Evolutionary conservation across 768 basidiomycete genomes (phyloP), one percentile per base, ranked within the genome.

Genomic region (Coprinopsis cinerea): DNA sequence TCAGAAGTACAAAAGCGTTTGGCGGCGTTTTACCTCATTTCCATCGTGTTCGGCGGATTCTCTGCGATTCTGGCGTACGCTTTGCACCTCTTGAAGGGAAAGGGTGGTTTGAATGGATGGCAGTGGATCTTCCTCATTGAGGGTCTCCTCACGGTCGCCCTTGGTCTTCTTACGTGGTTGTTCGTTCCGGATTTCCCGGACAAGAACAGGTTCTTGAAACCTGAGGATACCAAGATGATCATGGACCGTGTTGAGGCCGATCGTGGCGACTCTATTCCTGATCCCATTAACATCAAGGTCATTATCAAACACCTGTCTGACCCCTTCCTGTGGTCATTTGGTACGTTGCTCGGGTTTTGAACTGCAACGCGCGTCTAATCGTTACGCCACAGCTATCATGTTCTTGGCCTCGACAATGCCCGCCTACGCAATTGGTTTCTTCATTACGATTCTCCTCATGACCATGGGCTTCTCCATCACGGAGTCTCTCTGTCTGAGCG

Each of bases 1-100:
- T 63, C 70, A 46, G 73, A 74, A 57, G 70, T 73, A 5, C 71
- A 74, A 49, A 72, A 68, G 37, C 66, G 68, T 15, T 56, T 69
- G 7, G 64, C 66, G 3, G 56, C 55, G 14, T 66, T 69, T 53
- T 65, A 67, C 41, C 55, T 67, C 35, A 60, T 59, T 35, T 65
- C 67, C 3, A 61, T 69, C 25, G 48, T 61, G 34, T 41, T 65
- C 7, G 63, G 62, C 23, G 64, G 67, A 13, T 66, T 64, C 54
- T 57, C 58, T 30, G 46, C 62, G 3, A 57, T 64, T 24, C 52
- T 66, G 27, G 64, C 67, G 1, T 70, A 63, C 47, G 66, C 40
- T 3, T 51, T 68, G 23, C 62, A 59, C 23, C 53, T 58, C 30
- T 50, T 68, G 24, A 57, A 56, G 15, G 65, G 64, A 14, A 58